phyloP scores from a whole-genome alignment of 495 filamentous ascomycete species.

The Aspergillus homomorphus region DNA sequence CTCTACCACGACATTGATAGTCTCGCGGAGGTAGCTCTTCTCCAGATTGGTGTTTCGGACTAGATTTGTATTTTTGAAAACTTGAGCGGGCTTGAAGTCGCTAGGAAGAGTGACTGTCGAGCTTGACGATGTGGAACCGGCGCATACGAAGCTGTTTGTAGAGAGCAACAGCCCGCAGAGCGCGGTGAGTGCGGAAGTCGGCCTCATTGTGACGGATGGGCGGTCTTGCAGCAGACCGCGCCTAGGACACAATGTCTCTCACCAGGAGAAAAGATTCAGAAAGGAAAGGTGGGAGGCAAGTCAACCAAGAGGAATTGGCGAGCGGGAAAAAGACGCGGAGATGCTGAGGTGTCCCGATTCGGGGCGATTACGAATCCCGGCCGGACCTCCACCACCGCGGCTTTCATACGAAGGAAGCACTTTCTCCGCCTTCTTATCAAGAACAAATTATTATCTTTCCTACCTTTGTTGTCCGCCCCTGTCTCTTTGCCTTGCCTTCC shows the following conservation, averaged over 20 bases:
- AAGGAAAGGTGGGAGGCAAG: slow-evolving; percentile 14
- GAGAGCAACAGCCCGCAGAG: slow-evolving; percentile 37
- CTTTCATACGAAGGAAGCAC: too few species aligned
- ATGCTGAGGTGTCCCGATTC: slow-evolving; percentile 49
- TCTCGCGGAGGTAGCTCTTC: slow-evolving; percentile 85
- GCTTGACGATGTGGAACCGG: slow-evolving; percentile 31
- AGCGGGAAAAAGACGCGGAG: slow-evolving; percentile 15
- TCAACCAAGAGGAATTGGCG: slow-evolving; percentile 19
- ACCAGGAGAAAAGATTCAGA: slow-evolving; percentile 20
- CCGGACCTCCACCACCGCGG: slow-evolving; percentile 38
- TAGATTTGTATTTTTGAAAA: slow-evolving; percentile 88
- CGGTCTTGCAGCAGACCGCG: slow-evolving; percentile 24
- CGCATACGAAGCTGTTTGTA: slow-evolving; percentile 36
- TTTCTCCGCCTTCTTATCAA: slow-evolving; percentile 35
- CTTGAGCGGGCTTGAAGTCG: slow-evolving; percentile 80
- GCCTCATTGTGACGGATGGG: slow-evolving; percentile 41
- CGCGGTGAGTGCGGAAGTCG: slow-evolving; percentile 39
- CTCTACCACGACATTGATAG: slow-evolving; percentile 89
- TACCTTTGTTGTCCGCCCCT: slow-evolving; percentile 26
- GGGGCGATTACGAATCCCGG: slow-evolving; percentile 29
- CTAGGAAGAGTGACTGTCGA: slow-evolving; percentile 53
- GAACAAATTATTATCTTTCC: slow-evolving; percentile 8
- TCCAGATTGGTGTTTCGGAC: slow-evolving; percentile 88
- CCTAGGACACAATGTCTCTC: slow-evolving; percentile 29
- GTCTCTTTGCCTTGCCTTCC: slow-evolving; percentile 12